Conservation (phyloP, 2,329 filamentous ascomycete species). For the Amesomyces nigricolor region DNA sequence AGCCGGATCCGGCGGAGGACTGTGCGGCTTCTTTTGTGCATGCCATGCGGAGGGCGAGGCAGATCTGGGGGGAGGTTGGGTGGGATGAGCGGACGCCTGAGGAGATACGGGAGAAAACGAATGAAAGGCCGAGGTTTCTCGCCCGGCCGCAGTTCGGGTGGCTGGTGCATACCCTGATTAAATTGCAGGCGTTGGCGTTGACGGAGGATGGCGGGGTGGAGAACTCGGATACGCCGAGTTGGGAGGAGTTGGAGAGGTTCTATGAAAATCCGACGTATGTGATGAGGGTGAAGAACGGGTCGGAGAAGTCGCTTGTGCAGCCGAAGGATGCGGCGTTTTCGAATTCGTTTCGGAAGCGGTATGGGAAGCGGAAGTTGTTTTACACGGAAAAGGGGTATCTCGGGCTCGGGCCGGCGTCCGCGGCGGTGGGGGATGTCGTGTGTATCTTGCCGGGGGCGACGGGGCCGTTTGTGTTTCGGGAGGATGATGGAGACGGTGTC, state of each 20-base stretch:
- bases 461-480: constrained; percentile 9
- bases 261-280: constrained; percentile 10
- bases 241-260: constrained; percentile 13
- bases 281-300: constrained; percentile 9
- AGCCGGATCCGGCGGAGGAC: constrained; percentile 3
- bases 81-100: constrained; percentile 1
- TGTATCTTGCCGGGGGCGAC: constrained; percentile 12
- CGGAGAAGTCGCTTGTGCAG: constrained; percentile 2
- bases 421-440: constrained; percentile 11
- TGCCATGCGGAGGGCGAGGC: constrained; percentile 7
- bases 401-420: constrained; percentile 9
- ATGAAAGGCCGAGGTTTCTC: constrained; percentile 1
- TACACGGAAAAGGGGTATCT: constrained; percentile 15
- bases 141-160: constrained; percentile 10
- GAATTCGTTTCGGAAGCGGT: constrained; percentile 9
- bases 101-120: constrained; percentile 7
- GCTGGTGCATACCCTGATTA: constrained; percentile 14
- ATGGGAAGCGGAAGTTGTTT: constrained; percentile 15
- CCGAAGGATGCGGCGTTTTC: constrained; percentile 8
- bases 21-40: constrained; percentile 10
- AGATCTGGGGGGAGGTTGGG: constrained; percentile 6
- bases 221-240: constrained; percentile 8
- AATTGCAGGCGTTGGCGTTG: constrained; percentile 11
- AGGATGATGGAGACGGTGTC: background rate
- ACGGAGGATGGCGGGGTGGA: background rate